Evolutionary conservation across 495 filamentous ascomycete genomes (phyloP), one percentile per base, ranked within the genome.

Genomic region (Sporormia fimetaria): DNA sequence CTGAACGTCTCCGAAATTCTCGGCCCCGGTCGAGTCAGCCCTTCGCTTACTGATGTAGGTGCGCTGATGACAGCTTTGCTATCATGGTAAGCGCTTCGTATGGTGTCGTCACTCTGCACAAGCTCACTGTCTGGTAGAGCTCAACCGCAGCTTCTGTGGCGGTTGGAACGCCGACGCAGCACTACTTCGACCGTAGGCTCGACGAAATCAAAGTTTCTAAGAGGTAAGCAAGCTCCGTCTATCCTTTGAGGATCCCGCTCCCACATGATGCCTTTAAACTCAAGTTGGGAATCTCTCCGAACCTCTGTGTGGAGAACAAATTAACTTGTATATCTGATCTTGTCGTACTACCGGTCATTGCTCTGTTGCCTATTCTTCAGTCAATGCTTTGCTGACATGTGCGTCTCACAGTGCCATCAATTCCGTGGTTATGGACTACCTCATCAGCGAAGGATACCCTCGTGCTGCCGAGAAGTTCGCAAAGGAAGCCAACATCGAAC

Each of bases 261-360:
- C 12, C 27, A 50, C 41, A 88, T 90, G 86, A 95, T 95, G 90
- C 53, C 73, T 64, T n/a, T 61, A 67, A 67, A 69, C 68, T 78
- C 78, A 88, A 88, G 88, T 88, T 96, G 90, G 90, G 92, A 99
- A 99, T 99, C 90, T 99, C 90, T 99, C 90, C 76, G 81, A 98
- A 81, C 69, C 60, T 60, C 45, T 58, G 65, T 96, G 90, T 77
- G 77, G 90, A 96, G 82, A 87, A 79, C 57, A 69, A 68, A 67
- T 73, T 74, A 69, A 79, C 76, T 82, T 83, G 76, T 74, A 37
- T 60, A 64, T 75, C 76, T 85, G 75, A 81, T 65, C 22, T 18
- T 36, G 14, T 6, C 21, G 14, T 16, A 30, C 24, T 16, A 17
- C 18, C 25, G 10, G 21, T n/a, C 20, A 16, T 39, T 14, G 5